Conservation (phyloP, 2,329 filamentous ascomycete species). For the Alternaria angustiovoidea region DNA sequence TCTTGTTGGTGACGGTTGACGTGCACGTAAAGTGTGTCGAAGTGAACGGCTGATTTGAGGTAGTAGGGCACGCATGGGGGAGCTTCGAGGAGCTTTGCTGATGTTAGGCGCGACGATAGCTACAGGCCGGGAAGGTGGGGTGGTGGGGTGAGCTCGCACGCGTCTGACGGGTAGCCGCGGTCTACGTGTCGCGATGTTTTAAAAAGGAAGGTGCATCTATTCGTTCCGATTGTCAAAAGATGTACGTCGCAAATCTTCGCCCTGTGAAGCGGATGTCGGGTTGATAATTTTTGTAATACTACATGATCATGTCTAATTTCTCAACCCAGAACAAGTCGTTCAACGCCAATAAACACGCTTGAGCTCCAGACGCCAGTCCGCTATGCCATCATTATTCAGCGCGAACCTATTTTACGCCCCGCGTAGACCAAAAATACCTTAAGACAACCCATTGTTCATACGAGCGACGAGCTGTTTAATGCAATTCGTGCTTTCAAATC, state of each 20-base stretch:
- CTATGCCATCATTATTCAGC: slow-evolving; percentile 2
- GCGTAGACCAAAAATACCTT: background rate
- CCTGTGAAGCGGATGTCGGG: background rate
- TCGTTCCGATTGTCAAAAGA: background rate
- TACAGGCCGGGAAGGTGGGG: slow-evolving; percentile 30
- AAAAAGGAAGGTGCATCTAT: slow-evolving; percentile 29
- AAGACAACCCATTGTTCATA: background rate
- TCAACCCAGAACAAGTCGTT: slow-evolving; percentile 1
- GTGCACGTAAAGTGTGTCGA: slow-evolving; percentile 10
- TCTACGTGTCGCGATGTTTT: slow-evolving; percentile 14
- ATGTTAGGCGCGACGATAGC: slow-evolving; percentile 18
- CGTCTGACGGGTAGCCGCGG: slow-evolving; percentile 36
- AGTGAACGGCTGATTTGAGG: slow-evolving; percentile 15
- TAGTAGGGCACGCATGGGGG: slow-evolving; percentile 19
- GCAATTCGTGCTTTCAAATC: background rate
- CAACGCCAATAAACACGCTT: slow-evolving; percentile 5
- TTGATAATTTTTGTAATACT: slow-evolving; percentile 10
- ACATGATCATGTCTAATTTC: slow-evolving; percentile 17
- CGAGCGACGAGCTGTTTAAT: background rate
- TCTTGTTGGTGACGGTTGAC: background rate
- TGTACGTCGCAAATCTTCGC: background rate
- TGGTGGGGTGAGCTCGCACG: slow-evolving; percentile 30
- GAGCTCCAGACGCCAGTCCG: slow-evolving; percentile 19
- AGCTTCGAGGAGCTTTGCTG: slow-evolving; percentile 23
- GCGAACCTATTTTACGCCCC: background rate